Percentiles rank a stretch among this genome's conserved stretches.
Conservation (phyloP, 2,329 filamentous ascomycete species). For the Zalaria obscura region DNA sequence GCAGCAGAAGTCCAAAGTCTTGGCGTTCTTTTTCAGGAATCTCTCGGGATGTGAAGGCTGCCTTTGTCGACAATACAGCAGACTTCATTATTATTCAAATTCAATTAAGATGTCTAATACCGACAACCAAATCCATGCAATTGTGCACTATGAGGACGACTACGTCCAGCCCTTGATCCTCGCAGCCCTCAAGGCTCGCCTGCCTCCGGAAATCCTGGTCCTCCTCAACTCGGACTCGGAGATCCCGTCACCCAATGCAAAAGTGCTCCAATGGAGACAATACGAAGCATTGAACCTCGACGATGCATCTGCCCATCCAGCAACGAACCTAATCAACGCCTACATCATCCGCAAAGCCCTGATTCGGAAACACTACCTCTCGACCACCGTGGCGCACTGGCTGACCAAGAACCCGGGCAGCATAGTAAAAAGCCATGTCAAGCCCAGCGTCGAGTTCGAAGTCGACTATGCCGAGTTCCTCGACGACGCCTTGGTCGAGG, state of each 20-base stretch:
- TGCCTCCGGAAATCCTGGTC: constrained; percentile 33
- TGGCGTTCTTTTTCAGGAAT: too few species aligned
- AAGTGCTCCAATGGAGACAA: constrained; percentile 62
- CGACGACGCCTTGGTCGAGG: constrained; percentile 78
- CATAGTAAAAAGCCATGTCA: constrained; percentile 54
- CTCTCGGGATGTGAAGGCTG: too few species aligned
- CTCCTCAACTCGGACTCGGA: constrained; percentile 39
- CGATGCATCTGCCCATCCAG: constrained; percentile 47
- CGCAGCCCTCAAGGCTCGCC: constrained; percentile 48
- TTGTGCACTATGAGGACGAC: constrained; percentile 71
- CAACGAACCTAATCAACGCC: constrained; percentile 61
- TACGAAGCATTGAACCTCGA: constrained; percentile 87
- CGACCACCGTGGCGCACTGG: constrained; percentile 73
- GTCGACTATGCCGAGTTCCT: constrained; percentile 94
- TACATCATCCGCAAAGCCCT: constrained; percentile 94
- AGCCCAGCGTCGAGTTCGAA: constrained; percentile 74
- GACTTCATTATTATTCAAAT: too few species aligned
- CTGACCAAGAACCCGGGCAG: constrained; percentile 66
- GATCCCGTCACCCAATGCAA: constrained; percentile 29
- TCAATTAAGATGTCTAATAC: background rate
- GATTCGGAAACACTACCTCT: constrained; percentile 90
- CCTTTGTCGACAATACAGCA: too few species aligned
- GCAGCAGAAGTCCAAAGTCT: too few species aligned
- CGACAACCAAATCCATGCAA: constrained; percentile 41
- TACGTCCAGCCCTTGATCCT: constrained; percentile 84